Evolutionary conservation across 768 basidiomycete genomes (phyloP).

Genomic region (Phlebiopsis gigantea): DNA sequence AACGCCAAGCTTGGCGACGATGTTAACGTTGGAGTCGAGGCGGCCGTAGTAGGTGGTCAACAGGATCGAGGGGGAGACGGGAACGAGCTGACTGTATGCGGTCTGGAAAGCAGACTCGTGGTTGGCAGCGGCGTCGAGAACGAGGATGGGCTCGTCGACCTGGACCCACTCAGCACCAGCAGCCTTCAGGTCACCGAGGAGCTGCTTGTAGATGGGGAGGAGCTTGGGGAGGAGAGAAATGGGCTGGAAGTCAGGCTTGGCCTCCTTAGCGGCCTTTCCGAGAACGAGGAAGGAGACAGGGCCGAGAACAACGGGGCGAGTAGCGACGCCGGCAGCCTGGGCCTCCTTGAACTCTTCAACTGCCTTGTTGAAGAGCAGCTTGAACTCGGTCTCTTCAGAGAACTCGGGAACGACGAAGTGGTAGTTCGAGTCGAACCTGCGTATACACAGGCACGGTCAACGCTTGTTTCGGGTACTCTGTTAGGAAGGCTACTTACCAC

Average conservation of each 20-base stretch:
- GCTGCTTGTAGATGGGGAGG: slow-evolving; percentile 86
- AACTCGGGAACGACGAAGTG: slow-evolving; percentile 98
- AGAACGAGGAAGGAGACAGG: slow-evolving; percentile 94
- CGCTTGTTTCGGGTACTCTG: not conserved
- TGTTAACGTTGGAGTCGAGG: slow-evolving; percentile 86
- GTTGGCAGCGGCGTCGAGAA: slow-evolving; percentile 75
- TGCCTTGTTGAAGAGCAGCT: slow-evolving; percentile 93
- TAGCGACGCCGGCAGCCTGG: slow-evolving; percentile 78
- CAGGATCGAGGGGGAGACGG: slow-evolving; percentile 86
- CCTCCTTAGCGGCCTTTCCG: slow-evolving; percentile 86
- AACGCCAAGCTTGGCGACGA: slow-evolving; percentile 87
- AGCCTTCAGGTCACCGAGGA: slow-evolving; percentile 84
- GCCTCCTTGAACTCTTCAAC: slow-evolving; percentile 94
- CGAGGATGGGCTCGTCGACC: slow-evolving; percentile 94
- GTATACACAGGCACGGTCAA: not conserved
- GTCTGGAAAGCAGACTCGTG: slow-evolving; percentile 76
- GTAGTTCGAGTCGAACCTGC: slow-evolving; percentile 97
- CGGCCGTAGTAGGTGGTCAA: slow-evolving; percentile 97
- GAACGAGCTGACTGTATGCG: slow-evolving; percentile 76
- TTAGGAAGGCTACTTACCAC: slow-evolving; percentile 55
- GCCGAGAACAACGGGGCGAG: slow-evolving; percentile 94
- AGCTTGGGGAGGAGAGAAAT: slow-evolving; percentile 87
- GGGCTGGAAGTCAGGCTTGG: slow-evolving; percentile 80
- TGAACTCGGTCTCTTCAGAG: slow-evolving; percentile 86
- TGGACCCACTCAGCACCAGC: slow-evolving; percentile 95